Conservation (phyloP, 768 basidiomycete genomes). For the Pleurotus platypus region DNA sequence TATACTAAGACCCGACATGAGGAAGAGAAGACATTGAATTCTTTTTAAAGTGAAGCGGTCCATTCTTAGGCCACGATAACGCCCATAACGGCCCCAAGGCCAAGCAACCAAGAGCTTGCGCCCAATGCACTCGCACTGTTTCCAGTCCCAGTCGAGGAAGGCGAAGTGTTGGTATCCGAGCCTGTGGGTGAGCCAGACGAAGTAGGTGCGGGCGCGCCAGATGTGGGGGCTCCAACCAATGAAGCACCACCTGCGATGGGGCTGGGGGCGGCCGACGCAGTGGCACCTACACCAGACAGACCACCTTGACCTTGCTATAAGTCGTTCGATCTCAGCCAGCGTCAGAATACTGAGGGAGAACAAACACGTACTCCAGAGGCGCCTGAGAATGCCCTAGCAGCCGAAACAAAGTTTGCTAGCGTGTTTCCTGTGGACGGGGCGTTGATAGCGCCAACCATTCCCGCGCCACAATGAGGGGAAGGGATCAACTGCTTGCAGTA, state of each 20-base stretch:
- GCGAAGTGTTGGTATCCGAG: too few relatives aligned
- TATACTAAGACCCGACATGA: too few relatives aligned
- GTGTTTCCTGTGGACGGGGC: slow-evolving; percentile 41
- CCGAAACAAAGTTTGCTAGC: slow-evolving; percentile 29
- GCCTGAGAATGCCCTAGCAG: slow-evolving; percentile 26
- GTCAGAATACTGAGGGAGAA: background rate
- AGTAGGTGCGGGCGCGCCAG: background rate
- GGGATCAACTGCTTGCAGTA: slow-evolving; percentile 49
- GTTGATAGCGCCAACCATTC: slow-evolving; percentile 54
- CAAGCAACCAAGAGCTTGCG: too few relatives aligned
- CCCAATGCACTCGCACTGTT: too few relatives aligned
- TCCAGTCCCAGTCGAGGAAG: too few relatives aligned
- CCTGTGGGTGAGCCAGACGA: background rate
- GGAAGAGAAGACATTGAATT: too few relatives aligned
- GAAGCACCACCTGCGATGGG: slow-evolving; percentile 29
- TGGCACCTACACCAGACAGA: slow-evolving; percentile 44
- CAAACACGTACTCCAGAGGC: slow-evolving; percentile 28
- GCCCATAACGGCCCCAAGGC: too few relatives aligned
- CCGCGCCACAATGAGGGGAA: slow-evolving; percentile 37
- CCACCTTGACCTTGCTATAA: slow-evolving; percentile 35
- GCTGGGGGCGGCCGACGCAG: slow-evolving; percentile 40
- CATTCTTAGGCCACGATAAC: too few relatives aligned
- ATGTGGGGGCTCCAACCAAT: background rate
- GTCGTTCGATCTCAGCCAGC: too few relatives aligned
- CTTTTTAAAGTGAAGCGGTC: too few relatives aligned